Evolutionary conservation across 2,329 filamentous ascomycete species (phyloP), one percentile per base, ranked within the genome.

Genomic region (Penicillium polonicum): DNA sequence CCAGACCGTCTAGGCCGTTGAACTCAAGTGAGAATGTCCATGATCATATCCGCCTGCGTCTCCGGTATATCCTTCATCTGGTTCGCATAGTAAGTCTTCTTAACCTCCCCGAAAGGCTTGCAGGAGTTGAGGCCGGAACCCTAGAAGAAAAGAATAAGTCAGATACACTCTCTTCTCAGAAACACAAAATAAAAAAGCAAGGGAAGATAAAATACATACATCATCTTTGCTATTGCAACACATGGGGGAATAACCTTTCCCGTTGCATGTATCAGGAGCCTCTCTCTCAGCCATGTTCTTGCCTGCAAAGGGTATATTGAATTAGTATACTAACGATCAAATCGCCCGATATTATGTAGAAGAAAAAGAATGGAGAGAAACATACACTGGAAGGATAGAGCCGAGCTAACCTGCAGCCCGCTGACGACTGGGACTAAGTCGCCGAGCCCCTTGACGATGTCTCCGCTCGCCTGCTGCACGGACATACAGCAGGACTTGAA

Each of bases 401-500:
- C 21, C 17, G 67, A 69, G 38, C 65, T 67, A 12, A 70, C 2
- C 31, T 66, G 39, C 1, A 69, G 8, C 0, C 63, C 69, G 1
- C 57, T 44, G 2, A 70, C 1, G 1, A 60, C 46, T 1, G 70
- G 70, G 2, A 72, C 25, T 3, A 71, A 5, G 5, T 62, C 39
- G 2, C 65, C 64, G 3, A 73, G 13, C 1, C 57, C 39, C 10
- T 61, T 35, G 15, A 64, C 46, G 5, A 72, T 2, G 4, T 55
- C 48, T 1, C 66, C 54, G 0, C 66, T 49, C 0, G 66, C 33
- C 25, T 61, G 13, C 29, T 64, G 42, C 7, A 73, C 15, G 3
- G 62, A 60, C 43, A 58, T 56, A 36, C 70, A 73, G 63, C 70
- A 73, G 48, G 65, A 60, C 43, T 71, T 71, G 29, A 54, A 62